Evolutionary conservation across 176 grass and related monocot genomes (phyloP), one percentile per base, ranked within the genome.

Genomic region (Aegilops umbellulata): DNA sequence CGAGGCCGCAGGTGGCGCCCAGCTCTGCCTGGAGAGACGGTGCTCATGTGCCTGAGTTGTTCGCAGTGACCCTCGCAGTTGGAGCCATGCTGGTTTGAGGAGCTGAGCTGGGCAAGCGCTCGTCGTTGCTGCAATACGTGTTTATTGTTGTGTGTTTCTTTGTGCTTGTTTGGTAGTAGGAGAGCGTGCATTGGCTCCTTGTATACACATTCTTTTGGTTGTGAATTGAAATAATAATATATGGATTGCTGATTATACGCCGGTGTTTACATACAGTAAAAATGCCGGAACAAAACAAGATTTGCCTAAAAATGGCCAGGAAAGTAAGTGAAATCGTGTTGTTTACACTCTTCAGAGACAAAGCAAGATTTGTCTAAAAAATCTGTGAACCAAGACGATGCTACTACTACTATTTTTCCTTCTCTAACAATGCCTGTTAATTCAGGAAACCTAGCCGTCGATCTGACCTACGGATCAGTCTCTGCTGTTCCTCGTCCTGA

Each of bases 1-100:
- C 89, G 60, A 89, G 84, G 76, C 88, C 88, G 17, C 34, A 30
- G 65, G 38, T 89, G 36, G 47, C 86, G 60, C 88, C 90, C 3
- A 92, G 69, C 82, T 88, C 90, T 7, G 90, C 86, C 20, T 17
- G 84, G 73, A 88, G 74, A 32, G 2, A 8, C 3, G 14, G 26
- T 5, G 55, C 70, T 53, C 49, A 1, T 19, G 49, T 53, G 15
- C 75, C 2, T 41, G 65, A 0, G 15, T 5, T 76, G 14, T n/a
- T 80, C 4, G 24, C 20, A 11, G 4, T 55, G 24, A 20, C 87
- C 31, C 65, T 74, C 6, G 42, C 44, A 4, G 22, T 2, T 17
- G 82, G 13, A 9, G 79, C 24, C 26, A 25, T 71, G 36, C 64
- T 92, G 42, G 38, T 63, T 67, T 69, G 14, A 25, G 36, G 14